Base-by-base conservation (phyloP, 1,284 basidiomycete genomes). In the Papiliotrema laurentii region DNA sequence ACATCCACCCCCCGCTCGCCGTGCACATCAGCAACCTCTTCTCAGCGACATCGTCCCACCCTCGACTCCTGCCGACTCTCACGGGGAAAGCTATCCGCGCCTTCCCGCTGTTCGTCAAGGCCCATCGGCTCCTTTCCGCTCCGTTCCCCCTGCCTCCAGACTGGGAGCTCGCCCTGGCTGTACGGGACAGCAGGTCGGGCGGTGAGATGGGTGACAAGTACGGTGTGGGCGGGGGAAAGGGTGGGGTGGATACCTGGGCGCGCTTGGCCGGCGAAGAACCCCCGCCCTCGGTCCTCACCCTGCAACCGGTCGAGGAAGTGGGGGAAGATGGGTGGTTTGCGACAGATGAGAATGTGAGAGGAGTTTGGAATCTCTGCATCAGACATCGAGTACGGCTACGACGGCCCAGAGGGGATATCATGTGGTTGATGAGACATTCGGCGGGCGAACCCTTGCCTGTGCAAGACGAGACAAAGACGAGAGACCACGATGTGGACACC, bases 1-100 rank as follows among this genome's bases (percentile, higher is more conserved):
- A 69, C 47, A 64, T 71, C 37, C 63, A 66, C 51, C 64, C 71
- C 0, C 65, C 69, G 0, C 61, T 73, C 4, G 27, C 47, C 13
- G 54, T 59, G 4, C 64, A 71, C 58, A 59, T 69, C 38, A 57
- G 61, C 30, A 70, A 71, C 41, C 59, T 73, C 41, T 38, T 68
- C 30, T 69, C 69, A 0, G 68, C 67, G 2, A 42, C 64, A 2
- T 56, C 58, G 0, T 39, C 57, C 25, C 67, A 73, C 46, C 67
- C 68, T 2, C 50, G 47, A 13, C 55, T 73, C 2, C 41, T 31
- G 13, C 47, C 66, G 5, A 53, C 54, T 30, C 50, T 73, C n/a
- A 66, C 63, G 6, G 58, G 54, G 6, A 51, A 57, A 16, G 56
- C 58, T 2, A 30, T 54, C 1, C 36, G 45, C 4, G 27, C 50